Percentiles rank a stretch among this genome's conserved stretches.
Conservation (phyloP, 2,329 filamentous ascomycete genomes). For the Claviceps sp. region DNA sequence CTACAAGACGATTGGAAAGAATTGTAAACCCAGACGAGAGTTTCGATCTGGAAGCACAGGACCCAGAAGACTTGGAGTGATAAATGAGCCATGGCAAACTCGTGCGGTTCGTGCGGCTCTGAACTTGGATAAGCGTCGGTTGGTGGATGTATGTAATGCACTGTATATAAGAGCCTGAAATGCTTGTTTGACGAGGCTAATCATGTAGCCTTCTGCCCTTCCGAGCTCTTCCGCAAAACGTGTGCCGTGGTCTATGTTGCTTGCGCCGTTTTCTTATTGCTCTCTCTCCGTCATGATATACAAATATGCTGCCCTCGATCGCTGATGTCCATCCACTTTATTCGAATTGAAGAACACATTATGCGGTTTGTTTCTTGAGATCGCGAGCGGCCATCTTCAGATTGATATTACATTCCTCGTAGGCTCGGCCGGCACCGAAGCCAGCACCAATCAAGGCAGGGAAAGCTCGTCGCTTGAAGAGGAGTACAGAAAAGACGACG, state of each 20-base stretch:
- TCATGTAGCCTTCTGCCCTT: not conserved
- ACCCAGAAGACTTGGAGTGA: constrained; percentile 4
- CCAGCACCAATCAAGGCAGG: constrained; percentile 89
- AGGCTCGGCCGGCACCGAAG: constrained; percentile 90
- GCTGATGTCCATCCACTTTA: not conserved
- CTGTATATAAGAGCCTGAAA: not conserved
- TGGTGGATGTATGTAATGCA: not conserved
- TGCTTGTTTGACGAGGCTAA: constrained; percentile 2
- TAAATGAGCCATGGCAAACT: not conserved
- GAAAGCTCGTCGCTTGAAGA: constrained; percentile 98
- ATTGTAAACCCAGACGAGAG: constrained; percentile 1
- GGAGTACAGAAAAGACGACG: constrained; percentile 92
- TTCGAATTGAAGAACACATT: constrained; percentile 7
- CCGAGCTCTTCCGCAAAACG: not conserved
- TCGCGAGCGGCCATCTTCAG: constrained; percentile 48
- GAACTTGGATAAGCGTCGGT: not conserved
- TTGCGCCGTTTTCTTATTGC: constrained; percentile 7
- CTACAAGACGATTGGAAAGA: constrained; percentile 8
- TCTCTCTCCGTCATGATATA: constrained; percentile 15
- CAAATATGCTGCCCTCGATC: constrained; percentile 8
- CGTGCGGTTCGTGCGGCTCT: not conserved
- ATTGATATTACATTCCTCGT: constrained; percentile 93
- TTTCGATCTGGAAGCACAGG: constrained; percentile 9
- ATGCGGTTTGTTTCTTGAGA: constrained; percentile 38
- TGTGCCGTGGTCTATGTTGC: constrained; percentile 8